Evolutionary conservation across 176 grass and related monocot species (phyloP).

Genomic region (Pontederia paniculata): DNA sequence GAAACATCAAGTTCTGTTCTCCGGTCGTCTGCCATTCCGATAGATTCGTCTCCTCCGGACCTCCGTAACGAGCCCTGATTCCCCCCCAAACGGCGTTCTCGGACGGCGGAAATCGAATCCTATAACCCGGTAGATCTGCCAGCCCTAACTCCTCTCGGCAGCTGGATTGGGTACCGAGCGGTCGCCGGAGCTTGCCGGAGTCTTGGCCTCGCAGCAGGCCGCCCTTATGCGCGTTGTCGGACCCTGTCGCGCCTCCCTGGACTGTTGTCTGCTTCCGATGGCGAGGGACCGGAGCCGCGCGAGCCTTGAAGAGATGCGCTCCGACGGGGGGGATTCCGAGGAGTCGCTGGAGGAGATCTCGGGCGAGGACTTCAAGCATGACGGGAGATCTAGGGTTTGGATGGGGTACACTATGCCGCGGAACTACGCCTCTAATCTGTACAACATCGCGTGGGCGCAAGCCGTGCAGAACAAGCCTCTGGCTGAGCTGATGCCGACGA

Average conservation of each 20-base stretch:
- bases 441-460: conserved; percentile 86
- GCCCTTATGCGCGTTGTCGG: conserved; percentile 16
- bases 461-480: conserved; percentile 91
- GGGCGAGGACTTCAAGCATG: conserved; percentile 43
- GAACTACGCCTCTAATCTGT: conserved; percentile 57
- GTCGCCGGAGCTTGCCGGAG: neutral
- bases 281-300: conserved; percentile 11
- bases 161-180: neutral
- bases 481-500: conserved; percentile 21
- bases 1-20: neutral
- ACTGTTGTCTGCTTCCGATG: conserved; percentile 20
- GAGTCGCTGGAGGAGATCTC: conserved; percentile 67
- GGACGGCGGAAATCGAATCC: neutral
- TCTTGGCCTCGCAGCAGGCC: neutral
- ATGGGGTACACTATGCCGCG: conserved; percentile 72
- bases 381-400: conserved; percentile 55
- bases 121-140: neutral
- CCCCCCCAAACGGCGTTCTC: conserved; percentile 14
- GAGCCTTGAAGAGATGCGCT: conserved; percentile 6
- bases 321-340: conserved; percentile 61
- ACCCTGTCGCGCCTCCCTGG: conserved; percentile 20
- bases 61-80: conserved; percentile 16
- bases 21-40: neutral
- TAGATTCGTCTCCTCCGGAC: neutral
- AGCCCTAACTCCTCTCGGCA: neutral